A percentile compares a stretch with the other conserved stretches of the same genome.
phyloP scores from a whole-genome alignment of 371 early-diverging fungal genomes.

The Mucor velutinosus region DNA sequence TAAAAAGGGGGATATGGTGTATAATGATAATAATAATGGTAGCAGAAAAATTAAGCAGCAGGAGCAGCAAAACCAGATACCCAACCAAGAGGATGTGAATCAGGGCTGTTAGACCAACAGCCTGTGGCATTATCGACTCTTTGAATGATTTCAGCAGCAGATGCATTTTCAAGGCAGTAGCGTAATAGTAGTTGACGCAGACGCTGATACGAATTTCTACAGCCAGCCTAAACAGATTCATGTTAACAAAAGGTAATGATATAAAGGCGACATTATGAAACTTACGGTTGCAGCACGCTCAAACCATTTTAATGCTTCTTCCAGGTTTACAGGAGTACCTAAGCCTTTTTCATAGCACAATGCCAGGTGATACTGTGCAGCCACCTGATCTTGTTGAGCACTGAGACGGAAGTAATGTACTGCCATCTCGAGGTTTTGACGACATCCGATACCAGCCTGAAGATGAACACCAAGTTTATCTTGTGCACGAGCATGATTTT shows the following conservation, averaged over 20 bases:
- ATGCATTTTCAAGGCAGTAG: slow-evolving; percentile 35
- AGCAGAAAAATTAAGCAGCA: slow-evolving; percentile 17
- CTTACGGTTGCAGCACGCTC: slow-evolving; percentile 63
- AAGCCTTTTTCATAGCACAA: slow-evolving; percentile 68
- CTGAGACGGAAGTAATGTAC: slow-evolving; percentile 61
- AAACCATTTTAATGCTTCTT: slow-evolving; percentile 67
- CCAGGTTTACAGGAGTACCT: slow-evolving; percentile 58
- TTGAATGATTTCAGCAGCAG: slow-evolving; percentile 16
- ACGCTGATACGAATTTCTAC: slow-evolving; percentile 50
- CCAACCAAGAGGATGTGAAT: slow-evolving; percentile 10
- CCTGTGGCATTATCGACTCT: background rate
- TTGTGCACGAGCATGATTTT: slow-evolving; percentile 62
- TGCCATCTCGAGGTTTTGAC: slow-evolving; percentile 57
- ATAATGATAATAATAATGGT: background rate
- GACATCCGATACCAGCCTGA: slow-evolving; percentile 74
- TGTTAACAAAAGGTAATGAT: background rate
- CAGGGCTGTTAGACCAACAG: slow-evolving; percentile 9
- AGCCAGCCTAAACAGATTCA: slow-evolving; percentile 32
- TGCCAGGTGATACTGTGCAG: slow-evolving; percentile 67
- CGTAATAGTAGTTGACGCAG: slow-evolving; percentile 48
- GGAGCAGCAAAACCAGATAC: slow-evolving; percentile 29
- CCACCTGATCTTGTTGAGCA: slow-evolving; percentile 65
- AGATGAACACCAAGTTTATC: slow-evolving; percentile 80
- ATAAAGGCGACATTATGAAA: background rate
- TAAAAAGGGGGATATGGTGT: background rate